Base-by-base conservation (phyloP, 2,329 filamentous ascomycete genomes). In the Waltergamsia citrina region DNA sequence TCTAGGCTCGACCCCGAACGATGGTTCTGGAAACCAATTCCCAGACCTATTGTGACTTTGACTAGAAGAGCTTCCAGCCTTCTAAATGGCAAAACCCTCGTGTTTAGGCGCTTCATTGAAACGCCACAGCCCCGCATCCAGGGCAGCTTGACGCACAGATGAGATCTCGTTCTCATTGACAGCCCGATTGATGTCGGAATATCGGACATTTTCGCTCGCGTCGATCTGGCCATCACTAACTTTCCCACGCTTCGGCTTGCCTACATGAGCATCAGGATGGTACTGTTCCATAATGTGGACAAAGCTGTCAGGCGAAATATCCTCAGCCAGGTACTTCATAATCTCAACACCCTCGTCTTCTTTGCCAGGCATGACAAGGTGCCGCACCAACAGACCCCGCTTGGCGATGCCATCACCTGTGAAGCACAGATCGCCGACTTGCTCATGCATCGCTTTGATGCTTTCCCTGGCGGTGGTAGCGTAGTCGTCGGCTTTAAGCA, bases 241-340 rank as follows among this genome's bases (percentile, higher is more conserved):
- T 18, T 42, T 55, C 11, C 32, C 36, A 22, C 47, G 43, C 44
- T 60, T 74, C 35, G 65, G 61, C 60, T 86, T 90, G 4, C 85
- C 85, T 1, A 93, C 85, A 53, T 93, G 78, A 0, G 83, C 85
- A 42, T 82, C 74, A 0, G 85, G 85, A 41, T 77, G 78, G 49
- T 92, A 92, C 57, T 93, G 85, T 56, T 93, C 85, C 85, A 92
- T 92, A 43, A 93, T 79, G 51, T 93, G 81, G 39, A 92, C 72
- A 55, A 88, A 90, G 28, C 82, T 67, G 53, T 92, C 84, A 36
- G 63, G 69, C 4, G 81, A 85, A 3, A 93, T 68, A 34, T 86
- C 73, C 19, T 71, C 63, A 0, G 83, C 85, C 12, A 93, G 62
- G 67, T 84, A 93, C 40, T 62, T 67, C 65, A 93, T 81, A 39